Base-by-base conservation (phyloP, 2,329 filamentous ascomycete genomes). In the Alternaria ventricosa region DNA sequence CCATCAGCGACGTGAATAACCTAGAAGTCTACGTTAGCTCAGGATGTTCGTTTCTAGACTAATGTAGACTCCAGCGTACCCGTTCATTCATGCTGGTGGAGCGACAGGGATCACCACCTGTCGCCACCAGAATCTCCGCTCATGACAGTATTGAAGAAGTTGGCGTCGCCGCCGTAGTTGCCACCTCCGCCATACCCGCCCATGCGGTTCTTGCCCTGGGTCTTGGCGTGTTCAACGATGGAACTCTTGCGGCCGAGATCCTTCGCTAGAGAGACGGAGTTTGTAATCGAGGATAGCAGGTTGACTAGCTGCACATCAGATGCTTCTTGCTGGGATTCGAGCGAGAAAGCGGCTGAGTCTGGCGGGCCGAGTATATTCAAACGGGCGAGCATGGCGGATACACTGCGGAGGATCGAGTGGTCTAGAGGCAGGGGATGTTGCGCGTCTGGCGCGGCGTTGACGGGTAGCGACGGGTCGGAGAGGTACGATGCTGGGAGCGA, bases 241-340 rank as follows among this genome's bases (percentile, higher is more conserved):
- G 78, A 65, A 69, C 90, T 92, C 80, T 94, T 97, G 73, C 88
- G 89, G 46, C 93, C 92, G 2, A 95, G 82, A 51, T 93, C 90
- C 57, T 91, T 88, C 23, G 92, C 89, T 33, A 89, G 87, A 60
- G 88, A 87, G 20, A 94, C 85, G 64, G 89, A 92, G 66, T 91
- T 87, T 67, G 94, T 90, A 28, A 97, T 86, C 22, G 88, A 86
- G 47, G 92, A 90, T 9, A 98, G 86, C 2, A 98, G 83, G 5
- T 88, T 87, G 54, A 96, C 87, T 3, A 97, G 86, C 58, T 90
- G 86, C 27, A 97, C 93, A 72, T 98, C 93, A 73, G 96, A 96
- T 64, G 90, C 86, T 81, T 97, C 92, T 57, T 91, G 89, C 41
- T 91, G 84, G 41, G 92, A 87, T 78, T 97, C 91, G 33, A 87